Conservation (phyloP, 2,329 filamentous ascomycete species). For the Chaetomium olivaceum region DNA sequence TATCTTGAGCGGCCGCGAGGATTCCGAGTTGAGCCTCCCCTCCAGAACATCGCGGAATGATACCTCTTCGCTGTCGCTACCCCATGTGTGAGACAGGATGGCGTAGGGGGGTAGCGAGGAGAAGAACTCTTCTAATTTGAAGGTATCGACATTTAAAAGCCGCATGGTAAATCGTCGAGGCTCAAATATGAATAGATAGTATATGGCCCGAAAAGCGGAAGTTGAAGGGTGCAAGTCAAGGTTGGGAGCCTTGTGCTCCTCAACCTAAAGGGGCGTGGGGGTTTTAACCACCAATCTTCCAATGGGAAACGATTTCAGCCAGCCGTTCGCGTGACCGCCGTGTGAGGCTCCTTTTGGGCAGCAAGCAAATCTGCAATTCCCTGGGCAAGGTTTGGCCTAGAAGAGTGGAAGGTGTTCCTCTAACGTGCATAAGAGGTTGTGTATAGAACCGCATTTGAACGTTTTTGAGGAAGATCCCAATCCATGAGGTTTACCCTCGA, state of each 20-base stretch:
- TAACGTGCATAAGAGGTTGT: neutral
- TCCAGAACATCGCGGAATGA: conserved; percentile 26
- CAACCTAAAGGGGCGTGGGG: too few species aligned
- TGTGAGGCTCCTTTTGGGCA: neutral
- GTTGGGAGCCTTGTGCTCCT: neutral
- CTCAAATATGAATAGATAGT: neutral
- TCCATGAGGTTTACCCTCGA: too few species aligned
- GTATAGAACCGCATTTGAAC: too few species aligned
- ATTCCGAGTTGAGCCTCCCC: neutral
- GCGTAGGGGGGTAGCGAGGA: conserved; percentile 21
- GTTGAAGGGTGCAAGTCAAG: neutral
- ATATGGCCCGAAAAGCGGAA: neutral
- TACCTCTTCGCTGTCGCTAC: conserved; percentile 23
- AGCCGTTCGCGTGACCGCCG: neutral
- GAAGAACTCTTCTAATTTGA: conserved; percentile 26
- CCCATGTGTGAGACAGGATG: conserved; percentile 28
- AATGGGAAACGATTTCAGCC: neutral
- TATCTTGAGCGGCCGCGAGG: conserved; percentile 12
- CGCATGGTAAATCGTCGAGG: conserved; percentile 18
- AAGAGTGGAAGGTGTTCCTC: neutral
- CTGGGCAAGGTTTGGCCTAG: too few species aligned
- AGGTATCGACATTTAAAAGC: conserved; percentile 28
- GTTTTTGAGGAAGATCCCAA: too few species aligned
- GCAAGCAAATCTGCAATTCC: neutral
- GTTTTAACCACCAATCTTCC: conserved; percentile 4